Percentiles rank a stretch among this genome's conserved stretches.
phyloP scores from a whole-genome alignment of 768 basidiomycete genomes.

The Tricholoma sp. region DNA sequence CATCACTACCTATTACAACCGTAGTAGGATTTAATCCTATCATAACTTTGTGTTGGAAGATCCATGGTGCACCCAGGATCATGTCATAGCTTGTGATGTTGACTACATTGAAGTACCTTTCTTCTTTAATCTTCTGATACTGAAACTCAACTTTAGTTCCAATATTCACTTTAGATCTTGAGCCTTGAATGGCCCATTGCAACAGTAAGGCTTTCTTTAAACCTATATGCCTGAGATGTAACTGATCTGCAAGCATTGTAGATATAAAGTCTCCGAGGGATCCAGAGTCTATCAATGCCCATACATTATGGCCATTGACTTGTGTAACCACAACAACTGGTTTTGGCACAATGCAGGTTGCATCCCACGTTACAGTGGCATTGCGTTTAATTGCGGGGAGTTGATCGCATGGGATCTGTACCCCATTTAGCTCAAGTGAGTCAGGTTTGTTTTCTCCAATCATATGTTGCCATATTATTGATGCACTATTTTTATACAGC shows the following conservation, averaged over 20 bases:
- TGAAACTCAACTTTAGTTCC: background rate
- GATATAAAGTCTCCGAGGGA: slow-evolving; percentile 1
- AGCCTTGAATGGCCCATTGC: slow-evolving; percentile 5
- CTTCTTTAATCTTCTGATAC: slow-evolving; percentile 5
- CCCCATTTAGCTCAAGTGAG: background rate
- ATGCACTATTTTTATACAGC: no score
- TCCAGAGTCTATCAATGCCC: background rate
- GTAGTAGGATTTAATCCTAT: slow-evolving; percentile 22
- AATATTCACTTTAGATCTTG: slow-evolving; percentile 2
- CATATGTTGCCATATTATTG: no score
- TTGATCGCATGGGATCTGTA: background rate
- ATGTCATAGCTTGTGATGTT: slow-evolving; percentile 36
- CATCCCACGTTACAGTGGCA: background rate
- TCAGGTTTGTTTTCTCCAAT: no score
- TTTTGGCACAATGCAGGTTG: background rate
- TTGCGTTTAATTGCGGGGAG: background rate
- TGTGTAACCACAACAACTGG: background rate
- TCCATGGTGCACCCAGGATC: slow-evolving; percentile 31
- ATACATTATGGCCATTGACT: background rate
- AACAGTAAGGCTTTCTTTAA: background rate
- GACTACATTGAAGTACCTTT: slow-evolving; percentile 29
- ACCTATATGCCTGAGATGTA: background rate
- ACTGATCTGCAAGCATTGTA: background rate
- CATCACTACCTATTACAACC: slow-evolving; percentile 11
- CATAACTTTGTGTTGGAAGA: slow-evolving; percentile 25